Evolutionary conservation across 176 grass and related monocot species (phyloP).

Genomic region (Zizania latifolia): DNA sequence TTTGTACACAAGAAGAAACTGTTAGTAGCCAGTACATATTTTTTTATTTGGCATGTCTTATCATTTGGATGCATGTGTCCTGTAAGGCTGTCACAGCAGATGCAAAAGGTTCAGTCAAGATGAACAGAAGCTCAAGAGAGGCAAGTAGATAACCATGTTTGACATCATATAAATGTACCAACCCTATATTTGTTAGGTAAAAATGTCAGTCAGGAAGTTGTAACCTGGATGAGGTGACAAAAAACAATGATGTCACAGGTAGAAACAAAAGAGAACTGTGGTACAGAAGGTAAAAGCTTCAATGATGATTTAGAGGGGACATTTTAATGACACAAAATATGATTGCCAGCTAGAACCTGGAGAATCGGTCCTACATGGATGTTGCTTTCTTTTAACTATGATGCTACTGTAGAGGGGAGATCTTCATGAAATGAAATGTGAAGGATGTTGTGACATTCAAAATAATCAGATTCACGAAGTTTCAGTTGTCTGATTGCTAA

Average conservation of each 20-base stretch:
- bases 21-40: neutral
- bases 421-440: neutral
- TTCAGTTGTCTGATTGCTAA: neutral
- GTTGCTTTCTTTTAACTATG: neutral
- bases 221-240: neutral
- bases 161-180: neutral
- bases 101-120: neutral
- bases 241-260: neutral
- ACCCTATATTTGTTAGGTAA: neutral
- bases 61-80: neutral
- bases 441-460: neutral
- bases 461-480: neutral
- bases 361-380: neutral
- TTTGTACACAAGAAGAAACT: conserved; percentile 7
- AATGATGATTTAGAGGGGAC: too few relatives aligned
- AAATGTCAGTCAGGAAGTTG: neutral
- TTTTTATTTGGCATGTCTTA: neutral
- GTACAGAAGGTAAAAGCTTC: neutral
- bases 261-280: neutral
- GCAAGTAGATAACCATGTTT: neutral
- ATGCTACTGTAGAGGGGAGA: neutral
- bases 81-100: neutral
- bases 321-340: neutral
- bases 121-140: neutral
- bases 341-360: neutral